These are phyloP conservation scores for Platanthera zijinensis DNA, from an alignment of 106 monocot species.

Conservation along the genomic window DNA sequence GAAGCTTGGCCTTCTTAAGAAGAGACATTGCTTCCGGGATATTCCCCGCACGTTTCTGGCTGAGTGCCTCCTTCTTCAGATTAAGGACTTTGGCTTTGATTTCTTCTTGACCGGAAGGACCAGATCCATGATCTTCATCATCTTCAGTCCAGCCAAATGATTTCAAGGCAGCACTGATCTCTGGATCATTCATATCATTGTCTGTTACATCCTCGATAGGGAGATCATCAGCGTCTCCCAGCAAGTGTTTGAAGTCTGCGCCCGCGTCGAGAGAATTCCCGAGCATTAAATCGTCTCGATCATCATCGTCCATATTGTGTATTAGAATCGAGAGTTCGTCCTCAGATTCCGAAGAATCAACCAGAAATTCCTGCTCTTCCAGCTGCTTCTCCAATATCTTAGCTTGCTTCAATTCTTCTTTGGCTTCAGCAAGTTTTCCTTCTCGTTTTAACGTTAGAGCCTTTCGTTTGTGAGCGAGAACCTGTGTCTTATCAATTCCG, in stretches of 20 bases:
- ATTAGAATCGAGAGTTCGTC: constrained; percentile 78
- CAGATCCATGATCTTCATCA: constrained; percentile 25
- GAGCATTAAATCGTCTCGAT: constrained; percentile 36
- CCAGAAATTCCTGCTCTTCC: constrained; percentile 84
- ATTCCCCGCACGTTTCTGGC: constrained; percentile 68
- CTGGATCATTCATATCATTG: constrained; percentile 93
- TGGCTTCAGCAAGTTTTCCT: constrained; percentile 92
- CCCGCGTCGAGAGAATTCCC: constrained; percentile 13
- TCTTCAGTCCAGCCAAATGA: constrained; percentile 91
- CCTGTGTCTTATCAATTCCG: constrained; percentile 57
- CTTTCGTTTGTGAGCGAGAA: constrained; percentile 69
- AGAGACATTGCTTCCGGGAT: constrained; percentile 58
- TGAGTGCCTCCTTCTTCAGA: constrained; percentile 72
- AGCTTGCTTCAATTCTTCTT: constrained; percentile 95
- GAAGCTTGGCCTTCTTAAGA: constrained; percentile 81
- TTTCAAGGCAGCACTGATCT: constrained; percentile 65
- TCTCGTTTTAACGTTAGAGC: constrained; percentile 80
- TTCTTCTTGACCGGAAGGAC: constrained; percentile 27
- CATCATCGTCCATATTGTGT: constrained; percentile 52
- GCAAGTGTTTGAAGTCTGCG: constrained; percentile 37
- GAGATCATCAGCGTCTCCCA: constrained; percentile 37
- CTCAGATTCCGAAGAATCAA: constrained; percentile 71
- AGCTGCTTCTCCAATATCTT: constrained; percentile 85
- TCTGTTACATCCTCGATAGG: constrained; percentile 58
- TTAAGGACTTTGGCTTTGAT: constrained; percentile 39